Evolutionary conservation across 345 rosid species (phyloP), one percentile per base, ranked within the genome.

Genomic region (Hypericum androsaemum): DNA sequence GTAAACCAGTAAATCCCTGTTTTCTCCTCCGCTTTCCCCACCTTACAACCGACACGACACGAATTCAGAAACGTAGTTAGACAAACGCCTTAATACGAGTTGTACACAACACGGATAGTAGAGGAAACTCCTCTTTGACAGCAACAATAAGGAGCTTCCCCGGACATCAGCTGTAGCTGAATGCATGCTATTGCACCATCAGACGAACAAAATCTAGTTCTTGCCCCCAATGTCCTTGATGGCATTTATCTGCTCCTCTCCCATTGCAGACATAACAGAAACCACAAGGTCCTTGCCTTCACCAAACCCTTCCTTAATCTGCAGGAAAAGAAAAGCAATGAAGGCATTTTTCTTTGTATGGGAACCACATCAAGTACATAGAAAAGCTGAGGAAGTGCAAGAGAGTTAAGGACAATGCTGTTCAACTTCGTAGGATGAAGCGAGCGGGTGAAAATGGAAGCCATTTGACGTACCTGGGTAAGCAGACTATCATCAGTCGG

Each of bases 231-330:
- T 75, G 65, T 86, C 92, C 79, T 83, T 86, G 7, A 81, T 71
- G 61, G 84, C 80, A 63, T 81, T 73, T 63, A 86, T 83, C 80
- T 83, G 95, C 80, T 86, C 95, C 74, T 86, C 92, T 40, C 95
- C 95, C 95, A 86, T 86, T 41, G 95, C 67, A 59, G 80, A 79
- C 95, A 83, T 83, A 51, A 86, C 92, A 37, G 78, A 45, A 64
- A 86, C 90, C 40, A 83, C 86, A 41, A 86, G 79, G 65, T 86
- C 90, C 60, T 78, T 83, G 2, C 90, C 95, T 43, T 80, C 87
- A 8, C 60, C 79, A 55, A 80, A 78, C 58, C 90, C 90, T 40
- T 70, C 74, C 83, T 74, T 80, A 74, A 86, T 78, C 95, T 86
- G 58, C 41, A 57, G 39, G 16, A 12, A 56, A 3, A 12, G 32